Conservation (phyloP, 345 rosid species). For the Bruguiera parviflora region DNA sequence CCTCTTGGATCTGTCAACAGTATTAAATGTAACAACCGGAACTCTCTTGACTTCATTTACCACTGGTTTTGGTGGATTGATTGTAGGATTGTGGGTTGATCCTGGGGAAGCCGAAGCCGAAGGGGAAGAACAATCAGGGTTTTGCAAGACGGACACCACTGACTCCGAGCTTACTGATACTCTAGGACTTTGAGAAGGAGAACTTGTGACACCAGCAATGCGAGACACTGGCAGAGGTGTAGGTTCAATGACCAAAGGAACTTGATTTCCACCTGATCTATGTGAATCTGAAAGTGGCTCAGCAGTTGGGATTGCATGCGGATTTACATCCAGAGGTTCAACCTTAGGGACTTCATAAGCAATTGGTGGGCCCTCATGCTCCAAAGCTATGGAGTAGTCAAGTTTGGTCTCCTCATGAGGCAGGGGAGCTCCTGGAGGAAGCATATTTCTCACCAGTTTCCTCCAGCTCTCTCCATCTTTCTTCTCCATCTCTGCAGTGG, state of each 20-base stretch:
- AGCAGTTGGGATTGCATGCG: constrained; percentile 47
- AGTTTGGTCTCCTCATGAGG: constrained; percentile 60
- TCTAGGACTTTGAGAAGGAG: constrained; percentile 71
- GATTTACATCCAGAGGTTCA: constrained; percentile 65
- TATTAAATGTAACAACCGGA: constrained; percentile 75
- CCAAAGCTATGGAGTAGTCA: constrained; percentile 91
- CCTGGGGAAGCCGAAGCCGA: constrained; percentile 81
- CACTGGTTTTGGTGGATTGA: constrained; percentile 35
- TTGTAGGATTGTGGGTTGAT: constrained; percentile 39
- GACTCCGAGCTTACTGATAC: constrained; percentile 87
- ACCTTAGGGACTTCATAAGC: constrained; percentile 69
- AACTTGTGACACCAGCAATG: constrained; percentile 54
- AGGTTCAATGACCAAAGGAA: constrained; percentile 46
- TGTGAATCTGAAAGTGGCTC: constrained; percentile 47
- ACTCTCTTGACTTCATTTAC: constrained; percentile 44
- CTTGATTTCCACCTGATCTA: constrained; percentile 27
- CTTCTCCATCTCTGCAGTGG: constrained; percentile 31
- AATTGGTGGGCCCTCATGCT: constrained; percentile 70
- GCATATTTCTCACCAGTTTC: constrained; percentile 73
- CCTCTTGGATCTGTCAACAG: constrained; percentile 47
- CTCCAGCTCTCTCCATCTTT: constrained; percentile 64
- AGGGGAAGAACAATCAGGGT: constrained; percentile 75
- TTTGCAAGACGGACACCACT: constrained; percentile 87
- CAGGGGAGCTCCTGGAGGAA: constrained; percentile 83
- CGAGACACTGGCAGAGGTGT: constrained; percentile 75